A percentile compares a stretch with the other conserved stretches of the same genome.
phyloP scores from a whole-genome alignment of 208 protist genomes.

The Willaertia magna region DNA sequence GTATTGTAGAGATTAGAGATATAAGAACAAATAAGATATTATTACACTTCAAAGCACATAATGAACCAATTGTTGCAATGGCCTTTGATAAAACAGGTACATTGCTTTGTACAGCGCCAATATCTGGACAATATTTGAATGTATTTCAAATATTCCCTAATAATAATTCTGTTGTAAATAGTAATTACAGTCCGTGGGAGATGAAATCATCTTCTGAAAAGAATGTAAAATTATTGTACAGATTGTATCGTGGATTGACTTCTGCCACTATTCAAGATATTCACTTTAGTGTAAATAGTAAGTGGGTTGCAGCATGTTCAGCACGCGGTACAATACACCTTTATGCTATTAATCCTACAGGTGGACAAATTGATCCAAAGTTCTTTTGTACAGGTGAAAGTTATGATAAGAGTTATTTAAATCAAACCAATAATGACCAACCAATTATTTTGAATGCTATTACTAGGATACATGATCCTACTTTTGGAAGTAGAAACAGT shows the following conservation, averaged over 20 bases:
- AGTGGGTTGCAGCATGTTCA: conserved; percentile 23
- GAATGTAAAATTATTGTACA: conserved; percentile 16
- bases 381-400: background rate
- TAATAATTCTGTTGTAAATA: background rate
- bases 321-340: conserved; percentile 27
- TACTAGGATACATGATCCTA: background rate
- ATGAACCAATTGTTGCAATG: conserved; percentile 22
- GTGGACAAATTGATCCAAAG: conserved; percentile 12
- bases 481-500: background rate
- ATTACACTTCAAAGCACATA: conserved; percentile 21
- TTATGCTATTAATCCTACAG: conserved; percentile 32
- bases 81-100: conserved; percentile 27
- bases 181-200: too few relatives aligned
- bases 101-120: conserved; percentile 21
- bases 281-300: conserved; percentile 22
- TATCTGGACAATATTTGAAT: conserved; percentile 24
- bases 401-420: background rate
- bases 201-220: background rate
- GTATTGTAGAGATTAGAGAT: conserved; percentile 24
- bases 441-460: background rate
- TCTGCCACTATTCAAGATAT: conserved; percentile 14
- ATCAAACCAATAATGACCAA: background rate
- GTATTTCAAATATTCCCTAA: conserved; percentile 23
- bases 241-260: conserved; percentile 14
- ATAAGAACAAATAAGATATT: conserved; percentile 17